Percentiles rank a stretch among this genome's conserved stretches.
Conservation (phyloP, 73 alveolate genomes). For the Stentor coeruleus region DNA sequence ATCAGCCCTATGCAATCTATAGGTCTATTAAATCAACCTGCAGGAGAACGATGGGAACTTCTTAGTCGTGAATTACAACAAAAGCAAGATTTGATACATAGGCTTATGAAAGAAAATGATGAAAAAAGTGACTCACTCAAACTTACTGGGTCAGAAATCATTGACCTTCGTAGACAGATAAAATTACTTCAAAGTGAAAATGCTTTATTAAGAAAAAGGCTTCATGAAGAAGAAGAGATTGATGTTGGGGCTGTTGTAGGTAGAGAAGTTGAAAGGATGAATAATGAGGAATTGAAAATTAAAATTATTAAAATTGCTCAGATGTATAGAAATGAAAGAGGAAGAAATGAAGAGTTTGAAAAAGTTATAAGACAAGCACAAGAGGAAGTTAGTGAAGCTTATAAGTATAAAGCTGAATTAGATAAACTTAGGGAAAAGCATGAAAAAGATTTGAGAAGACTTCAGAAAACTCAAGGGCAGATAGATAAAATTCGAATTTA, state of each 20-base stretch:
- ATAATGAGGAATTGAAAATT: constrained; percentile 90
- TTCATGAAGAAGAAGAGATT: constrained; percentile 95
- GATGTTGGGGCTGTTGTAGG: constrained; percentile 91
- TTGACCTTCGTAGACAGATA: constrained; percentile 94
- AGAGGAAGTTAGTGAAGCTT: constrained; percentile 93
- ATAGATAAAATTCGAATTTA: constrained; percentile 83
- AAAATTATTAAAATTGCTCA: constrained; percentile 96
- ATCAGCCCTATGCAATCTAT: constrained; percentile 57
- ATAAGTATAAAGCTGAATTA: constrained; percentile 88
- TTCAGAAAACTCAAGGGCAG: constrained; percentile 82
- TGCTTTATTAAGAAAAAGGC: constrained; percentile 87
- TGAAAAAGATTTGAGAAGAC: constrained; percentile 80
- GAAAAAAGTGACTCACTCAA: constrained; percentile 94
- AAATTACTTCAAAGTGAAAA: constrained; percentile 96
- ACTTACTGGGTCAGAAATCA: constrained; percentile 96
- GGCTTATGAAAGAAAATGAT: constrained; percentile 98
- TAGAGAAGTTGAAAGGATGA: constrained; percentile 94
- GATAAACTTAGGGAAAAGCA: constrained; percentile 90
- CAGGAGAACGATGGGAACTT: constrained; percentile 94
- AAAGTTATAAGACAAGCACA: constrained; percentile 93
- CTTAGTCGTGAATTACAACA: constrained; percentile 92
- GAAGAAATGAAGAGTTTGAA: constrained; percentile 97
- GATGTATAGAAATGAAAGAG: constrained; percentile 96
- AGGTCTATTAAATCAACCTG: constrained; percentile 59
- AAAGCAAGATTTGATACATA: constrained; percentile 95